phyloP scores from a whole-genome alignment of 2,329 filamentous ascomycete genomes.

The Microsporum audouinii region DNA sequence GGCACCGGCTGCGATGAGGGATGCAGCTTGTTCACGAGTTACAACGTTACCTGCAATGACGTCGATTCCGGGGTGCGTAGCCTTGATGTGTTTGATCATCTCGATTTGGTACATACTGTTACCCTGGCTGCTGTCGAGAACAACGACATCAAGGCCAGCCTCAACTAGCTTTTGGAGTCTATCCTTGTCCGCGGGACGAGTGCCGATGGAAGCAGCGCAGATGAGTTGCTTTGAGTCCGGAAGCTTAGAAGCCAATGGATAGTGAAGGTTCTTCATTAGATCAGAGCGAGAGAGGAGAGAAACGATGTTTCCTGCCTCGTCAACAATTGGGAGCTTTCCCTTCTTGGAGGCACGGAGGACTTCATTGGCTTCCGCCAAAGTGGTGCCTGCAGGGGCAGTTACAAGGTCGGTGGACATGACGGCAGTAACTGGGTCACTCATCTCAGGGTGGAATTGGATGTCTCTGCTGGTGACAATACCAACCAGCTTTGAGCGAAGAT shows the following conservation, averaged over 20 bases:
- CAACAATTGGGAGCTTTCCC: conserved; percentile 90
- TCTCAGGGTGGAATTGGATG: conserved; percentile 84
- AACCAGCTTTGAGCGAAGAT: conserved; percentile 86
- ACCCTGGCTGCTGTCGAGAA: conserved; percentile 92
- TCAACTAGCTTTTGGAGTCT: conserved; percentile 81
- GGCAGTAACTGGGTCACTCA: conserved; percentile 59
- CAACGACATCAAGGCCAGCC: conserved; percentile 85
- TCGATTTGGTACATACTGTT: conserved; percentile 98
- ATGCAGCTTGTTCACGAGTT: conserved; percentile 88
- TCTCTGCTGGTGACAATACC: conserved; percentile 97
- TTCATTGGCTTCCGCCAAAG: conserved; percentile 76
- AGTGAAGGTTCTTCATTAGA: conserved; percentile 97
- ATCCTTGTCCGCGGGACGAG: conserved; percentile 80
- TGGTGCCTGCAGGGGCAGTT: conserved; percentile 74
- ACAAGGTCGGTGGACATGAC: conserved; percentile 95
- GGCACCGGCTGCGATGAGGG: conserved; percentile 81
- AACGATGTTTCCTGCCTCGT: conserved; percentile 70
- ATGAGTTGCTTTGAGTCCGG: conserved; percentile 96
- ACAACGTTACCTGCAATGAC: conserved; percentile 98
- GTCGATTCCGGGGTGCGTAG: conserved; percentile 71
- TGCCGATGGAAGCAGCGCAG: conserved; percentile 89
- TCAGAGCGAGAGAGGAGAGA: conserved; percentile 91
- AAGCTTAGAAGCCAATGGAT: conserved; percentile 90
- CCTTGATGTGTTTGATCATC: conserved; percentile 95
- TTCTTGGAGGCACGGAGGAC: conserved; percentile 95